Conservation (phyloP, 345 rosid species). For the Arabidopsis arenosa region DNA sequence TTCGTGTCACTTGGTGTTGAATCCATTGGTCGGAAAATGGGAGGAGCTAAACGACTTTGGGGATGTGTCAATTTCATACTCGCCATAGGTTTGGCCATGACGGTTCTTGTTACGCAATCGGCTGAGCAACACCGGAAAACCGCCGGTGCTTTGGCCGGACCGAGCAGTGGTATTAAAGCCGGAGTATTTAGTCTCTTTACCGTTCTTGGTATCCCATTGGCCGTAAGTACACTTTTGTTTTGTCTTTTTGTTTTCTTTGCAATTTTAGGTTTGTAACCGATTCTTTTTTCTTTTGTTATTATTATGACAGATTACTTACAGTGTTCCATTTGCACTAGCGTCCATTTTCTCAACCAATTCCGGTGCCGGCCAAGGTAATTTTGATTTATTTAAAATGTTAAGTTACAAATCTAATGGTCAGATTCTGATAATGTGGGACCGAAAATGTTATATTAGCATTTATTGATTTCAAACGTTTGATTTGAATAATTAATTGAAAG, state of each 20-base stretch:
- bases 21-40: constrained; percentile 47
- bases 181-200: constrained; percentile 64
- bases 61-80: constrained; percentile 66
- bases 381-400: background rate
- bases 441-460: constrained; percentile 11
- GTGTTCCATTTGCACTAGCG: constrained; percentile 84
- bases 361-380: constrained; percentile 83
- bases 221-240: constrained; percentile 53
- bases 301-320: constrained; percentile 63
- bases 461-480: constrained; percentile 19
- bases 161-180: constrained; percentile 49
- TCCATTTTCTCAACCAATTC: constrained; percentile 64
- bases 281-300: background rate
- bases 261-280: background rate
- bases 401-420: background rate
- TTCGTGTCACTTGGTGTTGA: constrained; percentile 59
- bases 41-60: constrained; percentile 68
- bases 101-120: constrained; percentile 56
- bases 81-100: constrained; percentile 55
- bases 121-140: constrained; percentile 53
- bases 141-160: constrained; percentile 29
- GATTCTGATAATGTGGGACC: background rate
- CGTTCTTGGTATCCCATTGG: constrained; percentile 71
- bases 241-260: background rate
- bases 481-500: constrained; percentile 18